Percentiles rank a stretch among this genome's conserved stretches.
Conservation (phyloP, 345 rosid species). For the Hibiscus syriacus region DNA sequence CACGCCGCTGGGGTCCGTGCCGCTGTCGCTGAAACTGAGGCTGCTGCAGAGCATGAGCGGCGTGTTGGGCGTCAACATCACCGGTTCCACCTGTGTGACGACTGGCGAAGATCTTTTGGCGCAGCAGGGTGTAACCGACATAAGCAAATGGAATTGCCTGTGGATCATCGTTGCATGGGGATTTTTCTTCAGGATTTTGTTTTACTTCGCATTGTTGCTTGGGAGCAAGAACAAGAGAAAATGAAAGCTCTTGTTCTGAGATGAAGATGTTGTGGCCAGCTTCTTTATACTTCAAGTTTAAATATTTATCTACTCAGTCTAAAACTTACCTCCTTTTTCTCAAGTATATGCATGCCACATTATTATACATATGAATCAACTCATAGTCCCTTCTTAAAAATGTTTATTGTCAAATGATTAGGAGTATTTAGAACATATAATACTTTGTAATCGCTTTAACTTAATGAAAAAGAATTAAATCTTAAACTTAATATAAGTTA, state of each 20-base stretch:
- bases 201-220: conserved; percentile 61
- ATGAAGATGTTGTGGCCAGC: background rate
- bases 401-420: no score
- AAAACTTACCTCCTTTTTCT: background rate
- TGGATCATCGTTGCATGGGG: conserved; percentile 98
- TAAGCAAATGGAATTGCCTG: conserved; percentile 78
- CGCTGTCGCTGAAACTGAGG: conserved; percentile 38
- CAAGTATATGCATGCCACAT: no score
- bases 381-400: no score
- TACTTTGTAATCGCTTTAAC: no score
- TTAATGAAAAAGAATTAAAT: no score
- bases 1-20: conserved; percentile 49
- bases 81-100: conserved; percentile 67
- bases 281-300: background rate
- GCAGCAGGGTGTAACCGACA: conserved; percentile 67
- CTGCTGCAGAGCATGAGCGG: conserved; percentile 54
- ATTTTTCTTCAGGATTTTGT: conserved; percentile 75
- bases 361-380: background rate
- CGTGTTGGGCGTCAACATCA: conserved; percentile 49
- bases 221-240: conserved; percentile 94
- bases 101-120: conserved; percentile 55
- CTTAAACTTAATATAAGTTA: no score
- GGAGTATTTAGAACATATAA: no score
- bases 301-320: background rate
- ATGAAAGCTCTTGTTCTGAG: conserved; percentile 11